Base-by-base conservation (phyloP, 495 filamentous ascomycete genomes). In the Bathelium albidoporum region DNA sequence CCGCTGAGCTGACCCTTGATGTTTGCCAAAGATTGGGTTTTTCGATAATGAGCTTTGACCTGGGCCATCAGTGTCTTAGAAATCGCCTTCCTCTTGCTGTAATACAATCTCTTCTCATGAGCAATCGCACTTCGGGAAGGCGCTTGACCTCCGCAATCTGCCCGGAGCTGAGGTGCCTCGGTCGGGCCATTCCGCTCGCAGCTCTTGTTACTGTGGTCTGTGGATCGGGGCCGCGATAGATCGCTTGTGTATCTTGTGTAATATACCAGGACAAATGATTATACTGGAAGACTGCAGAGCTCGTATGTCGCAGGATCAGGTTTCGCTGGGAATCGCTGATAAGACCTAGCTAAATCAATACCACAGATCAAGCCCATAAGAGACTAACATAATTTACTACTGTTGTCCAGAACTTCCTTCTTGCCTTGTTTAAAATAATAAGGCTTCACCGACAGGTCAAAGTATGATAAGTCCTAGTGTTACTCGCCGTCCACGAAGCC, bases 321-420 rank as follows among this genome's bases (percentile, higher is more conserved):
- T 66, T 66, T 20, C 44, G 60, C 41, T 45, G 64, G 2, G 64
- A 22, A 62, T 66, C 44, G 32, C 60, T 66, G 39, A 62, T 52
- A 24, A 32, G n/a, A 58, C 12, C 64, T 62, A 28, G 41, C 12
- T 55, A 12, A 28, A 20, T 49, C n/a, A 49, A 20, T 20, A 41
- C 44, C 5, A 5, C 10, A 5, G 22, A 18, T n/a, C 24, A 14
- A 16, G 43, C 39, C 7, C 26, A 18, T 22, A 20, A 26, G 24
- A 24, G 5, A 20, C 10, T 10, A 24, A 26, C 32, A 20, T 10
- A 20, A 65, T 60, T 41, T 31, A 66, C 64, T 28, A 43, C 60
- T 66, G 31, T 36, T 52, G 41, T 66, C 60, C 16, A 66, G 52
- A 20, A 60, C 64, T 45, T 62, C 58, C 36, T 44, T 60, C 20